Evolutionary conservation across 2,329 filamentous ascomycete species (phyloP), one percentile per base, ranked within the genome.

Genomic region (Mycogone perniciosa): DNA sequence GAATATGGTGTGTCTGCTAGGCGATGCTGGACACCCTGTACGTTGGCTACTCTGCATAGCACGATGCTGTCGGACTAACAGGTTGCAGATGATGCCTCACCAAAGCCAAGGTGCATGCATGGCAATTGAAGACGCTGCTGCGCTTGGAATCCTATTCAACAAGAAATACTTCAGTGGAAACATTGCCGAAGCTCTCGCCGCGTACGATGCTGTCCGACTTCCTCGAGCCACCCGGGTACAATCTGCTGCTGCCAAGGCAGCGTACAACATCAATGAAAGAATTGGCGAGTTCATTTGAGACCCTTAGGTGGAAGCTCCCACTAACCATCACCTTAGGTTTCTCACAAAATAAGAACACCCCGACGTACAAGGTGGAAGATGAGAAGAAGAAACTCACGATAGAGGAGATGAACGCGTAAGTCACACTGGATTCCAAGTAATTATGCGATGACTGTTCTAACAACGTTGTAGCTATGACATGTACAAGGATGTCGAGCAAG

Each of bases 71-170:
- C n/a, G 5, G 42, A 26, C 54, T 54, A n/a, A 54, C 40, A 30
- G n/a, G 4, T 33, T n/a, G n/a, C n/a, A 68, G 65, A 84, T 84
- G 80, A 80, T 86, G 77, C 82, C 83, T 1, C 76, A 87, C 59
- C 84, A 86, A 61, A 82, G 79, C 51, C 84, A 88, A 63, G 84
- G 84, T 4, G 82, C 82, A 0, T 84, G 81, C 57, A 84, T 83
- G 80, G 81, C 82, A 0, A 84, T 85, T 41, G 82, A 86, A 61
- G 82, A 86, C 53, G 80, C 81, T 0, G 82, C 79, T 0, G 80
- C 80, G 0, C 63, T 86, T 0, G 82, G 82, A 0, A 79, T 85
- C 11, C 52, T 86, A 0, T 85, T 86, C 61, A 75, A 67, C 62
- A 64, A 66, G 56, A 58, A 61, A 6, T 65, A 73, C 54, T 77